Evolutionary conservation across 805 yeast species (phyloP).

Genomic region (Lipomyces sp.): DNA sequence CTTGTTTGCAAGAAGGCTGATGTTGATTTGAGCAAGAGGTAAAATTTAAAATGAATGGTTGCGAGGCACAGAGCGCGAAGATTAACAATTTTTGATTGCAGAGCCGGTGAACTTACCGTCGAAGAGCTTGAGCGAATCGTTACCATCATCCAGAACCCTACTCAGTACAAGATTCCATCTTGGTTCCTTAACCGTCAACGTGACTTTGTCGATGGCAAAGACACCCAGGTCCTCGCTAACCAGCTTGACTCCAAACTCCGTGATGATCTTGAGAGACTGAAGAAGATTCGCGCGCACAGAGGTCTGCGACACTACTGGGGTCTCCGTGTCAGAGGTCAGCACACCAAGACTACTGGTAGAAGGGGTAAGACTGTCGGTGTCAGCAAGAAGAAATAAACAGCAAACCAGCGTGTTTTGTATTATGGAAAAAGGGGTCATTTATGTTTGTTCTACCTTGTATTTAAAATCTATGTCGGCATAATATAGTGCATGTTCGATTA

Average conservation of each 20-base stretch:
- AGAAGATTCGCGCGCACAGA: slow-evolving; percentile 99
- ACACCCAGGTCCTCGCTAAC: slow-evolving; percentile 98
- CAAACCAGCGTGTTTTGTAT: slow-evolving; percentile 12
- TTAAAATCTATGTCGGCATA: neutral
- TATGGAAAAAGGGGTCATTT: slow-evolving; percentile 24
- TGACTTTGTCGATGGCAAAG: slow-evolving; percentile 98
- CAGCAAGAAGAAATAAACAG: slow-evolving; percentile 50
- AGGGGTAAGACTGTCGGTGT: slow-evolving; percentile 67
- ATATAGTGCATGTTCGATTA: slow-evolving; percentile 1
- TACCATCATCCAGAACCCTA: slow-evolving; percentile 99
- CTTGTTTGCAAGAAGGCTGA: slow-evolving; percentile 99
- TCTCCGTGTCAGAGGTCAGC: slow-evolving; percentile 99
- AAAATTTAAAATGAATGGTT: neutral
- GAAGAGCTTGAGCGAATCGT: slow-evolving; percentile 99
- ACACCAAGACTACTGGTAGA: slow-evolving; percentile 99
- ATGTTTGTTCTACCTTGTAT: slow-evolving; percentile 11
- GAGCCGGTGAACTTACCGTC: slow-evolving; percentile 99
- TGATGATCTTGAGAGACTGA: slow-evolving; percentile 99
- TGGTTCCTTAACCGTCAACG: slow-evolving; percentile 99
- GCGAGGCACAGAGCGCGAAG: neutral
- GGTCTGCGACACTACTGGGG: slow-evolving; percentile 99
- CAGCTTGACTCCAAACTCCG: slow-evolving; percentile 98
- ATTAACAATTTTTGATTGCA: neutral
- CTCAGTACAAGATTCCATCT: slow-evolving; percentile 98
- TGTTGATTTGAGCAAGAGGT: slow-evolving; percentile 92